A percentile compares a stretch with the other conserved stretches of the same genome.
Evolutionary conservation across 208 protist species (phyloP).

Genomic region (Sergeia podlipaevii): DNA sequence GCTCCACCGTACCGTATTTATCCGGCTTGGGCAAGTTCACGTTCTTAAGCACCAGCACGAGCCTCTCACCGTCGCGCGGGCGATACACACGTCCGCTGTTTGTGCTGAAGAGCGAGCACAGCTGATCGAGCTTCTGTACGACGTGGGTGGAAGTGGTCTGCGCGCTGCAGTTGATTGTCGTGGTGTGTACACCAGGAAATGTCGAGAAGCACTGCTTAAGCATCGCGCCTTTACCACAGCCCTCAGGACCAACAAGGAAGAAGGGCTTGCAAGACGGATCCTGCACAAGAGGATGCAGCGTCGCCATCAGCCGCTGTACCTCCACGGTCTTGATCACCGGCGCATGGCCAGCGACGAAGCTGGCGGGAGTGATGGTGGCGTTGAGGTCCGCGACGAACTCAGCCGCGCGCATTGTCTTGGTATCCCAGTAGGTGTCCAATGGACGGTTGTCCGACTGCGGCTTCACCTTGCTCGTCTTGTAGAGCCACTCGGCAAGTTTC

Average conservation of each 20-base stretch:
- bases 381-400: constrained; percentile 66
- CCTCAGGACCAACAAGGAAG: constrained; percentile 96
- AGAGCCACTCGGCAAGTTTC: constrained; percentile 82
- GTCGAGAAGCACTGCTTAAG: constrained; percentile 81
- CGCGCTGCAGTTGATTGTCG: constrained; percentile 94
- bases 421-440: constrained; percentile 86
- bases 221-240: constrained; percentile 92
- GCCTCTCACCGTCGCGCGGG: constrained; percentile 91
- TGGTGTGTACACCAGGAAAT: constrained; percentile 36
- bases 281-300: constrained; percentile 86
- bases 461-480: constrained; percentile 69
- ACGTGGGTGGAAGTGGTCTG: constrained; percentile 93
- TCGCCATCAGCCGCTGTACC: constrained; percentile 81
- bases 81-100: constrained; percentile 89
- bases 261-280: constrained; percentile 78
- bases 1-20: constrained; percentile 96
- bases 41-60: constrained; percentile 96
- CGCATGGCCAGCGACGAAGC: constrained; percentile 46
- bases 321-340: constrained; percentile 91
- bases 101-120: constrained; percentile 85
- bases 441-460: constrained; percentile 68
- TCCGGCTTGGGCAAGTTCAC: constrained; percentile 97
- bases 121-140: constrained; percentile 94
- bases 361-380: constrained; percentile 35
- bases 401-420: constrained; percentile 33